phyloP scores from a whole-genome alignment of 176 grass and related monocot genomes.

The Oryza meyeriana region DNA sequence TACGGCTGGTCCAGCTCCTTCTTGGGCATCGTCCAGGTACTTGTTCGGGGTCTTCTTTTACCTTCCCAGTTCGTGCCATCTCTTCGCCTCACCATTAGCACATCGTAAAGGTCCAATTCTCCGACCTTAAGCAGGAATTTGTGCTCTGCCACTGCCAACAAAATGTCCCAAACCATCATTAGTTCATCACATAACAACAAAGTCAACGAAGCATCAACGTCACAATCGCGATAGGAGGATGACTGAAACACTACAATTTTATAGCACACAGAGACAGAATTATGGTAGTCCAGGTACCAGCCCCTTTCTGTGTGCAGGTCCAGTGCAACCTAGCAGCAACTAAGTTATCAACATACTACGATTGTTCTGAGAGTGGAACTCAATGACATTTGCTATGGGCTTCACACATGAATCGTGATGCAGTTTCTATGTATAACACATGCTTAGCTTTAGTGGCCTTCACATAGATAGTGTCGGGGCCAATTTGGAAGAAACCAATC shows the following conservation, averaged over 20 bases:
- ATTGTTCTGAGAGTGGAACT: neutral
- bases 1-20: conserved; percentile 90
- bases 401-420: neutral
- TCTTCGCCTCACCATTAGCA: neutral
- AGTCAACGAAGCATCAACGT: conserved; percentile 15
- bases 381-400: neutral
- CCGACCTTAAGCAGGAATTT: conserved; percentile 5
- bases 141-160: neutral
- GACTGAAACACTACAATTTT: neutral
- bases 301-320: neutral
- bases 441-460: neutral
- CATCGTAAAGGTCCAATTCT: neutral
- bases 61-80: neutral
- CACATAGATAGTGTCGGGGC: neutral
- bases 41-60: neutral
- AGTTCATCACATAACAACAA: neutral
- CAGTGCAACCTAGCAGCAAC: neutral
- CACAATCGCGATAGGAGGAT: neutral
- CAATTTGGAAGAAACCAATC: neutral
- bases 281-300: neutral
- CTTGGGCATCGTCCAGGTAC: conserved; percentile 86
- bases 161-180: neutral
- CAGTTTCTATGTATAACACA: neutral
- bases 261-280: neutral
- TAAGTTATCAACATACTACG: neutral